Conservation (phyloP, 768 basidiomycete species). For the Rhodocollybia butyracea region DNA sequence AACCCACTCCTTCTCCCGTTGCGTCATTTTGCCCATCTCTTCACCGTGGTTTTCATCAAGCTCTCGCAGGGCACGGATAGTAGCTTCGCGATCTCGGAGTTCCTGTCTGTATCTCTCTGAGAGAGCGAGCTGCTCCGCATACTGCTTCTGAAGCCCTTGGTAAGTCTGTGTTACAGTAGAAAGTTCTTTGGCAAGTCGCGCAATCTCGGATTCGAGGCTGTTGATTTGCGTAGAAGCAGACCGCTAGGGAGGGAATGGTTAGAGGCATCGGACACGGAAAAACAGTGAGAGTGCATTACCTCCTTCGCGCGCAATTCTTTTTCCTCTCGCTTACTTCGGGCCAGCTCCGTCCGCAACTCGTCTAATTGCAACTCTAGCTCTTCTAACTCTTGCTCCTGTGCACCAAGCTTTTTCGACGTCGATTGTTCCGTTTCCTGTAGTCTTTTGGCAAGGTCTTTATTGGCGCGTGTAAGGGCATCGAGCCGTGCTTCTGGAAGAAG, state of each 20-base stretch:
- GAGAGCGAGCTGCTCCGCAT: slow-evolving; percentile 80
- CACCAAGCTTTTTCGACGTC: slow-evolving; percentile 59
- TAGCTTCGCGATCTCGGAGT: slow-evolving; percentile 72
- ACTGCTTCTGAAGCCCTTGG: slow-evolving; percentile 78
- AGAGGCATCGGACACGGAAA: slow-evolving; percentile 4
- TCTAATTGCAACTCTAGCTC: slow-evolving; percentile 77
- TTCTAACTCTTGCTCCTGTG: slow-evolving; percentile 82
- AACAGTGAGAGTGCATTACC: slow-evolving; percentile 35
- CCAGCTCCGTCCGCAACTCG: slow-evolving; percentile 73
- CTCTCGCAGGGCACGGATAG: slow-evolving; percentile 65
- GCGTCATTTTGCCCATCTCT: slow-evolving; percentile 63
- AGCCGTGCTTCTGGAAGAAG: slow-evolving; percentile 71
- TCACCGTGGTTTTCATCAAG: slow-evolving; percentile 54
- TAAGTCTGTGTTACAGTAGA: slow-evolving; percentile 74
- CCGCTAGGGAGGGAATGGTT: slow-evolving; percentile 38
- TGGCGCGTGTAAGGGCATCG: slow-evolving; percentile 69
- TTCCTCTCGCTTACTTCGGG: slow-evolving; percentile 82
- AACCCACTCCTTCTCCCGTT: slow-evolving; percentile 71
- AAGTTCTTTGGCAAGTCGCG: slow-evolving; percentile 68
- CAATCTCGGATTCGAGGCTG: slow-evolving; percentile 74
- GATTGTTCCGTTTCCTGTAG: slow-evolving; percentile 71
- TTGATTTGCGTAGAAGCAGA: slow-evolving; percentile 63
- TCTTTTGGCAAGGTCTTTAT: slow-evolving; percentile 72
- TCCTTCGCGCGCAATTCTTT: slow-evolving; percentile 90
- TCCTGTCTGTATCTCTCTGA: slow-evolving; percentile 78